Base-by-base conservation (phyloP, 176 grass and related monocot genomes). In the Microstegium vimineum region DNA sequence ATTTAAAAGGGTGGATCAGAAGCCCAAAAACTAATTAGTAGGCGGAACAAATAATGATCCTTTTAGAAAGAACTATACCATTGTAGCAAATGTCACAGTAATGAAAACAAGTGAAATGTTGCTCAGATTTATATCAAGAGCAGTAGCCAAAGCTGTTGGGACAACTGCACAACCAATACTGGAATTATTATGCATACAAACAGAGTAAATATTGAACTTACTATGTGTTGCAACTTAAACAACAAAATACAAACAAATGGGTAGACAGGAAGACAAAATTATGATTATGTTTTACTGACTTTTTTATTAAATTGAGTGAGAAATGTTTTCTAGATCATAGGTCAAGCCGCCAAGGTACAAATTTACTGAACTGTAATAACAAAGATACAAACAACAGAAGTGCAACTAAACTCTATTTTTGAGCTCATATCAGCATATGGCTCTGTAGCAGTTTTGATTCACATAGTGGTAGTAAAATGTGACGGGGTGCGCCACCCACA, bases 51-150 rank as follows among this genome's bases (percentile, higher is more conserved):
- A 68, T 62, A 80, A 46, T 71, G 69, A 75, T 34, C 47, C 6
- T 83, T 23, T 6, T 77, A 78, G 27, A 80, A 90, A 45, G 25
- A 90, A 88, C 41, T 75, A 73, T 90, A 99, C 96, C 96, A 99
- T 99, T 73, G 96, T 95, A 90, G 96, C 96, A 90, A 99, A 99
- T 79, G 96, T 95, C 82, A 99, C 96, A 10, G 91, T 90, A 84
- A 99, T 95, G 85, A 95, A 99, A 87, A 95, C 92, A 75, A 99
- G 93, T 70, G 96, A 93, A 84, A 93, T 66, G 85, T 99, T 99
- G 89, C 93, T 99, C 80, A 99, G 81, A 84, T 99, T 95, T 81
- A 98, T 86, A 87, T 98, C 96, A 54, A 98, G 83, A 63, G 96
- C 96, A 66, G 92, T 95, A 86, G 82, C 96, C 75, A 98, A 81